phyloP scores from a whole-genome alignment of 148 eudicot species.

The Fagopyrum tataricum region DNA sequence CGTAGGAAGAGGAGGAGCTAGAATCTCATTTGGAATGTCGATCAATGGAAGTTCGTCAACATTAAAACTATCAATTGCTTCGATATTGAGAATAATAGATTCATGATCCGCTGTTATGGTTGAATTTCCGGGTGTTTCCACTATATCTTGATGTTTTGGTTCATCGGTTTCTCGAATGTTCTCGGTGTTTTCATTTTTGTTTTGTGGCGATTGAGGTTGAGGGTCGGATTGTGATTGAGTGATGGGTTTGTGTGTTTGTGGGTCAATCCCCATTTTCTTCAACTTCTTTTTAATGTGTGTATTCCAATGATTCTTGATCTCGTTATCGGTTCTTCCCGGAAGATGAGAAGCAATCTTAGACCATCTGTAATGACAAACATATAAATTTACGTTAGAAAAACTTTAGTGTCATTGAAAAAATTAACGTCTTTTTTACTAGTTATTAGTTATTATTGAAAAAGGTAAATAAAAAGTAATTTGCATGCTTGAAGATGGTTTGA shows the following conservation, averaged over 20 bases:
- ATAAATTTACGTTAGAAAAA: background rate
- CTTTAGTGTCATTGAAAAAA: no score
- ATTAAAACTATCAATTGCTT: slow-evolving; percentile 31
- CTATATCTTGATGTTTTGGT: background rate
- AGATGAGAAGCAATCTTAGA: slow-evolving; percentile 83
- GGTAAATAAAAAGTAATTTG: background rate
- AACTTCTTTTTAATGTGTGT: slow-evolving; percentile 94
- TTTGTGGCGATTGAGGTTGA: background rate
- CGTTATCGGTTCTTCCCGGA: slow-evolving; percentile 93
- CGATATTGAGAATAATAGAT: background rate
- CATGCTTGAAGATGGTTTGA: background rate
- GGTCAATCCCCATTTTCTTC: slow-evolving; percentile 86
- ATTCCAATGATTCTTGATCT: slow-evolving; percentile 94
- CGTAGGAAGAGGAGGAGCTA: background rate
- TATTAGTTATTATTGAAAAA: no score
- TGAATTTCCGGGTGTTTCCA: background rate
- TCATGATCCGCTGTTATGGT: background rate
- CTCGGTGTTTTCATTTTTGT: background rate
- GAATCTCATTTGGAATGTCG: background rate
- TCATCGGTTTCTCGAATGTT: background rate
- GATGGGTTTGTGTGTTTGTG: slow-evolving; percentile 75
- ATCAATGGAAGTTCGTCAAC: slow-evolving; percentile 28
- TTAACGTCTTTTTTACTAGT: no score
- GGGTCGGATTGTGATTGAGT: background rate
- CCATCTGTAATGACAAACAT: slow-evolving; percentile 40